Evolutionary conservation across 2,329 filamentous ascomycete species (phyloP).

Genomic region (Gyromitra esculenta): DNA sequence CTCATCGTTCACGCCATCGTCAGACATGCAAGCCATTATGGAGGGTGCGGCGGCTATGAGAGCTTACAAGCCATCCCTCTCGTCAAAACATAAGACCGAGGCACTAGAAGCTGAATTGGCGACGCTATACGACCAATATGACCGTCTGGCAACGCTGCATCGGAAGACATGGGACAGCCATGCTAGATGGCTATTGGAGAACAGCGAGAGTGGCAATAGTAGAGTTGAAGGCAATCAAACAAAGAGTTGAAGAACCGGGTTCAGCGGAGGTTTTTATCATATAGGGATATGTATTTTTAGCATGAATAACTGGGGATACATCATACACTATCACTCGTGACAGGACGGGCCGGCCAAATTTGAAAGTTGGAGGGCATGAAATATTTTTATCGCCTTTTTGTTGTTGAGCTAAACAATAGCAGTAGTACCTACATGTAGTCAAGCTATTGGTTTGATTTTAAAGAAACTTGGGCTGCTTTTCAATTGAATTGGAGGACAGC

Average conservation of each 20-base stretch:
- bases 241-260: background rate
- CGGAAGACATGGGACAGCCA: constrained; percentile 56
- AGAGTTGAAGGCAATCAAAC: background rate
- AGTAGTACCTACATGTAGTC: background rate
- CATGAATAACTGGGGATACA: background rate
- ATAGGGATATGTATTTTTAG: constrained; percentile 8
- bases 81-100: constrained; percentile 51
- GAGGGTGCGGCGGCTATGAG: constrained; percentile 51
- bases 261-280: background rate
- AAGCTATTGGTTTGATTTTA: background rate
- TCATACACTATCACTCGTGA: constrained; percentile 8
- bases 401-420: background rate
- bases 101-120: constrained; percentile 55
- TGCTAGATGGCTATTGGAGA: constrained; percentile 37
- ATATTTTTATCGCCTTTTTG: too few species aligned
- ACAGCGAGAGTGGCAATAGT: background rate
- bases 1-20: constrained; percentile 53
- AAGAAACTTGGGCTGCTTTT: background rate
- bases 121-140: constrained; percentile 56
- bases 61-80: constrained; percentile 36
- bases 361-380: too few species aligned
- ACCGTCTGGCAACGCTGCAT: constrained; percentile 56
- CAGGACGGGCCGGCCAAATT: too few species aligned
- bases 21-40: constrained; percentile 53
- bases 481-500: background rate